Base-by-base conservation (phyloP, 2,329 filamentous ascomycete species). In the Cytospora mali region DNA sequence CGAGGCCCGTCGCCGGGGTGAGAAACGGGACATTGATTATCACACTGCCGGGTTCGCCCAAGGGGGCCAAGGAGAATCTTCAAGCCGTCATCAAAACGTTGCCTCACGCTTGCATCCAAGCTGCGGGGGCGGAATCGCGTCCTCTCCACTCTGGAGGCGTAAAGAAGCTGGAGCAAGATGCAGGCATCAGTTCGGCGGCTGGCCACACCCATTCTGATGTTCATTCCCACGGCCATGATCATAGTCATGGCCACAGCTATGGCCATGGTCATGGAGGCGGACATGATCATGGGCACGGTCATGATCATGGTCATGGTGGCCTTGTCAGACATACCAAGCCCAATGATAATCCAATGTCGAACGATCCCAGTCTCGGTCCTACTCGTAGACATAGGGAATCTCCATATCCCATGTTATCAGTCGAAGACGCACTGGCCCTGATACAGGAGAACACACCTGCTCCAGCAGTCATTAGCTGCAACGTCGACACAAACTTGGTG, bases 11-110 rank as follows among this genome's bases (percentile, higher is more conserved):
- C 14, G 95, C 95, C 25, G 95, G 95, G 3, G 88, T 96, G 3
- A 84, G 95, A 33, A 88, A 94, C 66, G 87, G 87, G 64, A 89
- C 92, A 0, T 76, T 99, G 58, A 90, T 99, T 27, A 78, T 97
- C 66, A 99, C 95, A 0, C 80, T 99, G 4, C 95, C 95, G 0
- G 95, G 95, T 1, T 98, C 94, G 0, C 95, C 95, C 0, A 98
- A 98, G 74, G 95, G 93, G 1, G 95, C 95, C 10, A 91, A 88
- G 71, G 95, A 99, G 78, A 99, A 98, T 71, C 83, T 99, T 0
- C 88, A 95, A 71, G 88, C 93, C 1, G 82, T 99, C 7, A 79
- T 99, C 66, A 96, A 93, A 72, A 87, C 94, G n/a, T 78, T 99
- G 6, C 93, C 94, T 0, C 95, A 99, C 76, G 95, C 95, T n/a